phyloP scores from a whole-genome alignment of 768 basidiomycete species.

The Lyophyllum decastes region DNA sequence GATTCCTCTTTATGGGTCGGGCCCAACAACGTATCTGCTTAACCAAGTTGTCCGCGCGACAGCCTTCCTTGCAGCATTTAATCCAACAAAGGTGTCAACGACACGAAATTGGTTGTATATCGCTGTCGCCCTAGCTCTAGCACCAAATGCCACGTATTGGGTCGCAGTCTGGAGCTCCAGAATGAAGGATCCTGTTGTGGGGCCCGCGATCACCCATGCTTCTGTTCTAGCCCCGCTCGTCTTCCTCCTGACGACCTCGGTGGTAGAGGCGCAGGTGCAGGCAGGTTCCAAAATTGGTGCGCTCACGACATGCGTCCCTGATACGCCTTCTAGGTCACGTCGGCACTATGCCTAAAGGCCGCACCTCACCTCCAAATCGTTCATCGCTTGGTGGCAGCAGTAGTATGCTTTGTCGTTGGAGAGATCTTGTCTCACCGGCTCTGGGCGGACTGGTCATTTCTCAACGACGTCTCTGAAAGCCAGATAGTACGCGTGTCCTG shows the following conservation, averaged over 20 bases:
- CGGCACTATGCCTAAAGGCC: slow-evolving; percentile 4
- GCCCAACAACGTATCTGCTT: slow-evolving; percentile 54
- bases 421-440: slow-evolving; percentile 27
- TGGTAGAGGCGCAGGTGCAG: slow-evolving; percentile 26
- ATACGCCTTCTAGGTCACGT: slow-evolving; percentile 6
- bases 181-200: slow-evolving; percentile 49
- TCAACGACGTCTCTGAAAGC: slow-evolving; percentile 36
- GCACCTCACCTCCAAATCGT: slow-evolving; percentile 12
- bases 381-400: slow-evolving; percentile 25
- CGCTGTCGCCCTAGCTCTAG: slow-evolving; percentile 40
- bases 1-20: slow-evolving; percentile 68
- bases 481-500: slow-evolving; percentile 35
- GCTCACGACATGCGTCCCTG: background rate
- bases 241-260: slow-evolving; percentile 49
- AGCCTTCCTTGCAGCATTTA: slow-evolving; percentile 37
- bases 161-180: slow-evolving; percentile 60
- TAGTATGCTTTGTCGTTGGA: slow-evolving; percentile 26
- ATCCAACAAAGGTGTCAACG: slow-evolving; percentile 37
- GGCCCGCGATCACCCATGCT: slow-evolving; percentile 61
- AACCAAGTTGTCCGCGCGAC: slow-evolving; percentile 34
- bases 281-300: slow-evolving; percentile 20
- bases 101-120: slow-evolving; percentile 35
- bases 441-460: slow-evolving; percentile 27
- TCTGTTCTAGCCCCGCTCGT: slow-evolving; percentile 58
- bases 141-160: slow-evolving; percentile 72